A percentile compares a stretch with the other conserved stretches of the same genome.
Conservation (phyloP, 1,284 basidiomycete species). For the Cutaneotrichosporon dermatis region DNA sequence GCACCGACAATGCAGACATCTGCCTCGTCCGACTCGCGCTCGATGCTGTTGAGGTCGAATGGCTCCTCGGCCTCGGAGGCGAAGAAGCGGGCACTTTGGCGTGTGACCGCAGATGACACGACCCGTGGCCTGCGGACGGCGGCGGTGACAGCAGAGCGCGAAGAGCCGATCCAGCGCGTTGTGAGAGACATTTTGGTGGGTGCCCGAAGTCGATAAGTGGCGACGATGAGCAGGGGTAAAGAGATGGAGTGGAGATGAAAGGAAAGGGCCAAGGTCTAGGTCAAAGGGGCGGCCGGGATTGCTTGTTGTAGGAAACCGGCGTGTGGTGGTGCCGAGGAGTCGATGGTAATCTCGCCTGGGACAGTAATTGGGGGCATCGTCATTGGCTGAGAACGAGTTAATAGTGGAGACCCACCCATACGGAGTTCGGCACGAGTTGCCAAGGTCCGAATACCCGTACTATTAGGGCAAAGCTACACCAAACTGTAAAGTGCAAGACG, state of each 20-base stretch:
- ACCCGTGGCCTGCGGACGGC: constrained; percentile 14
- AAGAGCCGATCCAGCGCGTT: constrained; percentile 19
- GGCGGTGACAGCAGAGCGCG: constrained; percentile 15
- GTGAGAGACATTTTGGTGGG: constrained; percentile 16
- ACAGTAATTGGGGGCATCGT: background rate
- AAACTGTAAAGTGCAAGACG: too few relatives aligned
- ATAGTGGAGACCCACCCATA: too few relatives aligned
- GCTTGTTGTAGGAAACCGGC: background rate
- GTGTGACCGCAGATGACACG: background rate
- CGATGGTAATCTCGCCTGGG: background rate
- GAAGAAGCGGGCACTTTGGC: constrained; percentile 13
- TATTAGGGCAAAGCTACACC: too few relatives aligned
- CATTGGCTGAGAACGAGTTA: background rate
- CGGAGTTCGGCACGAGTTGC: constrained; percentile 1
- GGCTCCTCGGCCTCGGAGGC: constrained; percentile 29
- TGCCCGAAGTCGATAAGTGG: background rate
- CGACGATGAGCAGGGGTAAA: background rate
- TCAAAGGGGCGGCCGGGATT: background rate
- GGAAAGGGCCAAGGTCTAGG: background rate
- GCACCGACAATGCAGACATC: constrained; percentile 97
- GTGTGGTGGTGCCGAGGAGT: background rate
- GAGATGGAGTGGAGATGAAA: background rate
- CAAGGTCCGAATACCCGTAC: constrained; percentile 2
- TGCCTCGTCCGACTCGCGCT: constrained; percentile 78
- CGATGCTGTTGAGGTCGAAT: constrained; percentile 53